Percentiles rank a stretch among this genome's conserved stretches.
Conservation (phyloP, 495 filamentous ascomycete species). For the Halenospora varia region DNA sequence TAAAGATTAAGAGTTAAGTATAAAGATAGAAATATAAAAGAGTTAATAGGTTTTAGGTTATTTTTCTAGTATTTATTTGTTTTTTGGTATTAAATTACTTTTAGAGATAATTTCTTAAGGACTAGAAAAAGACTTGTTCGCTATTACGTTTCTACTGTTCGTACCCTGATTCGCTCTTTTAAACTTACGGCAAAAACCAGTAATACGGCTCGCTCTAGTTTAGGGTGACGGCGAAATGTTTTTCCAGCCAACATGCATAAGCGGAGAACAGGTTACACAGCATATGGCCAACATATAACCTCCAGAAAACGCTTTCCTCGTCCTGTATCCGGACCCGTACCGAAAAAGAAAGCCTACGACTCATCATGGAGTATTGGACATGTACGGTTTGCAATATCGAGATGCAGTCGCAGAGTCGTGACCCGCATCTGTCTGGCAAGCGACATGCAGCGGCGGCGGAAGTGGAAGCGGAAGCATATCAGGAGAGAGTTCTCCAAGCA, state of each 20-base stretch:
- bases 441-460: neutral
- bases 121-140: too few relatives aligned
- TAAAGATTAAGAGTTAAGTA: too few relatives aligned
- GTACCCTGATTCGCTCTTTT: too few relatives aligned
- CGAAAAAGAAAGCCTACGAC: neutral
- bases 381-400: neutral
- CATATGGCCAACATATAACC: neutral
- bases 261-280: neutral
- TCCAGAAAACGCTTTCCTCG: neutral
- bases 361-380: constrained; percentile 1
- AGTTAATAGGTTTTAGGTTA: too few relatives aligned
- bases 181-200: too few relatives aligned
- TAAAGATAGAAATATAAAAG: too few relatives aligned
- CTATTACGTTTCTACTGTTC: too few relatives aligned
- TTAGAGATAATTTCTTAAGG: too few relatives aligned
- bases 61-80: too few relatives aligned
- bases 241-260: neutral
- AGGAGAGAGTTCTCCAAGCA: constrained; percentile 3
- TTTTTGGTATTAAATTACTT: too few relatives aligned
- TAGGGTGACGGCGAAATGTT: neutral
- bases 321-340: neutral
- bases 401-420: neutral
- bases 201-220: too few relatives aligned
- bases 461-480: neutral
- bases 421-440: constrained; percentile 5